Conservation (phyloP, 257 asterid species). For the Thymus quinquecostatus region DNA sequence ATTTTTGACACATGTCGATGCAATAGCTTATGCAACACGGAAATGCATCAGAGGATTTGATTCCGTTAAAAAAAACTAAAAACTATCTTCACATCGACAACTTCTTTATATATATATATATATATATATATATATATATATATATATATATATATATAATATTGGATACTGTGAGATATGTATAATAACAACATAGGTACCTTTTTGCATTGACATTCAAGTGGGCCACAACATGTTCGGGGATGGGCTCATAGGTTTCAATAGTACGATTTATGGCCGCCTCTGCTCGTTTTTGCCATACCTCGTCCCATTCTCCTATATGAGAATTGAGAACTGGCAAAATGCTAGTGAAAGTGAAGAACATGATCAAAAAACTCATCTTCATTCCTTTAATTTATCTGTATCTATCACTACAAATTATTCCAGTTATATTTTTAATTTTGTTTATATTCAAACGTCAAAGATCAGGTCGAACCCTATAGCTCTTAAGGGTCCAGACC, state of each 20-base stretch:
- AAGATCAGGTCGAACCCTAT: constrained; percentile 37
- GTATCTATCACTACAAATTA: not conserved
- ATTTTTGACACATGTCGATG: no score
- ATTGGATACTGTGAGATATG: not conserved
- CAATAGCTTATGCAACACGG: no score
- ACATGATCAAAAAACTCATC: constrained; percentile 25
- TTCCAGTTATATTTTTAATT: no score
- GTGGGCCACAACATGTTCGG: constrained; percentile 34
- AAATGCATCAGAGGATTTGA: no score
- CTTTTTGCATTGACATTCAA: constrained; percentile 24
- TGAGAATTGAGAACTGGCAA: constrained; percentile 40
- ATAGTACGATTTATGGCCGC: constrained; percentile 49
- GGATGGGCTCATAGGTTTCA: constrained; percentile 44
- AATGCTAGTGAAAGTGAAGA: constrained; percentile 35
- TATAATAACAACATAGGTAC: not conserved
- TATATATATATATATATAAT: no score
- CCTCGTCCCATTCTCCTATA: constrained; percentile 40
- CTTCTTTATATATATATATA: no score
- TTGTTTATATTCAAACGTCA: not conserved
- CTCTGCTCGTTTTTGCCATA: constrained; percentile 45
- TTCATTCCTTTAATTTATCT: constrained; percentile 29
- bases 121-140: no score
- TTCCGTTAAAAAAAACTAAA: no score
- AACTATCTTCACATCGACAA: no score
- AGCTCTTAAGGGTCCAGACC: constrained; percentile 33